These are phyloP conservation scores for Bathelium albidoporum DNA, from an alignment of 495 filamentous ascomycete species.

Conservation along the genomic window DNA sequence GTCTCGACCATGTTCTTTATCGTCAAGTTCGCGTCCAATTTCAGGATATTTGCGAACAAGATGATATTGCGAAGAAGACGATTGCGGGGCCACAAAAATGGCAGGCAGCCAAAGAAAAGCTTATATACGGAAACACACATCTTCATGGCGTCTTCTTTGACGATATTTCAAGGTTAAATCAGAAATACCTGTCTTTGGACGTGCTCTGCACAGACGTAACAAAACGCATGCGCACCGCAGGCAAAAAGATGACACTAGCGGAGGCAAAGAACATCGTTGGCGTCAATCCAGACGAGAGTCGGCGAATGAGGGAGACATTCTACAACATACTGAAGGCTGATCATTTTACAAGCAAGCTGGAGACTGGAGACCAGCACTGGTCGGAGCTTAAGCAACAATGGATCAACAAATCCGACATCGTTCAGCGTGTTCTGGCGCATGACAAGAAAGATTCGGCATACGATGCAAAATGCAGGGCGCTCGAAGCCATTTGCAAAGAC, in stretches of 20 bases:
- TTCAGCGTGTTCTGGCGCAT: slow-evolving; percentile 47
- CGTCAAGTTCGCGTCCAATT: slow-evolving; percentile 55
- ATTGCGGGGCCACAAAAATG: slow-evolving; percentile 59
- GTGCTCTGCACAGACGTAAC: slow-evolving; percentile 73
- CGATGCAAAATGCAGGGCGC: slow-evolving; percentile 48
- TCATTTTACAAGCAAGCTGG: slow-evolving; percentile 62
- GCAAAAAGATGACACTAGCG: slow-evolving; percentile 54
- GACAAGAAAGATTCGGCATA: slow-evolving; percentile 46
- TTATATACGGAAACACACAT: slow-evolving; percentile 55
- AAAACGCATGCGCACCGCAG: slow-evolving; percentile 59
- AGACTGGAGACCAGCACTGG: slow-evolving; percentile 64
- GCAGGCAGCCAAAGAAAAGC: slow-evolving; percentile 58
- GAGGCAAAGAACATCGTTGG: slow-evolving; percentile 64
- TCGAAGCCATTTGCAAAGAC: slow-evolving; percentile 62
- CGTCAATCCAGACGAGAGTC: slow-evolving; percentile 60
- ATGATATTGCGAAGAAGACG: slow-evolving; percentile 63
- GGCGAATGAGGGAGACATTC: slow-evolving; percentile 54
- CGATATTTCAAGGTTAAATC: slow-evolving; percentile 30
- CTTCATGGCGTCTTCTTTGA: slow-evolving; percentile 56
- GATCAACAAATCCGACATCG: slow-evolving; percentile 46
- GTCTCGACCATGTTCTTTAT: slow-evolving; percentile 53
- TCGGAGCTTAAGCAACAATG: slow-evolving; percentile 57
- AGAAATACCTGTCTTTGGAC: slow-evolving; percentile 55
- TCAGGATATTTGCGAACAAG: slow-evolving; percentile 53
- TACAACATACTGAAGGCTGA: slow-evolving; percentile 57